Evolutionary conservation across 768 basidiomycete species (phyloP), one percentile per base, ranked within the genome.

Genomic region (Lyophyllum decastes): DNA sequence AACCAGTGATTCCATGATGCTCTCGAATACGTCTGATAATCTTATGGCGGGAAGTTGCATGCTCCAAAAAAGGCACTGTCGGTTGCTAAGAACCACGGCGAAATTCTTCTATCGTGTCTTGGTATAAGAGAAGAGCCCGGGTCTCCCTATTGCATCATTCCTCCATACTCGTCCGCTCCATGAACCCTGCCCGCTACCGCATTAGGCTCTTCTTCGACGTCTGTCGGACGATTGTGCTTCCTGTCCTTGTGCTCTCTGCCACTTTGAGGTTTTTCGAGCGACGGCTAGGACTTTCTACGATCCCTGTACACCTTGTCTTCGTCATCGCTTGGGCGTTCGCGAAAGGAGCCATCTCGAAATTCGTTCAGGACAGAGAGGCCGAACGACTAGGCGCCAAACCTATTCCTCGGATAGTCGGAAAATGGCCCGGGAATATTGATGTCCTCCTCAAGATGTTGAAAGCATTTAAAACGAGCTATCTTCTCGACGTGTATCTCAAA

Each of bases 401-500:
- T 2, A 82, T 87, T 48, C 86, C 85, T 3, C 72, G 78, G 19
- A 82, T 89, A 16, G 73, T 80, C 17, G 89, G 89, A 7, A 85
- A 81, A 73, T 89, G 87, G 86, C 89, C 88, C 3, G 89, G 89
- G n/a, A 90, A 90, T 66, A 72, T 90, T 63, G 89, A 92, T 63
- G 69, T 90, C 48, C 77, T 89, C 55, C 65, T 88, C 47, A 74
- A 71, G 53, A 81, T 87, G 75, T 76, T 81, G 62, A 73, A 73
- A 21, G 81, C 82, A 0, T 81, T 84, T 68, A 78, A 82, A 60
- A 82, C 78, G 21, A 79, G 79, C 63, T 90, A 90, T 67, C 73
- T 85, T 14, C 78, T 82, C 45, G 82, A 87, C 53, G 83, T 83
- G 3, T 88, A 88, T 60, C 76, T 82, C n/a, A 75, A 81, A 22